Conservation (phyloP, 2,329 filamentous ascomycete species). For the Cladosporium sp. region DNA sequence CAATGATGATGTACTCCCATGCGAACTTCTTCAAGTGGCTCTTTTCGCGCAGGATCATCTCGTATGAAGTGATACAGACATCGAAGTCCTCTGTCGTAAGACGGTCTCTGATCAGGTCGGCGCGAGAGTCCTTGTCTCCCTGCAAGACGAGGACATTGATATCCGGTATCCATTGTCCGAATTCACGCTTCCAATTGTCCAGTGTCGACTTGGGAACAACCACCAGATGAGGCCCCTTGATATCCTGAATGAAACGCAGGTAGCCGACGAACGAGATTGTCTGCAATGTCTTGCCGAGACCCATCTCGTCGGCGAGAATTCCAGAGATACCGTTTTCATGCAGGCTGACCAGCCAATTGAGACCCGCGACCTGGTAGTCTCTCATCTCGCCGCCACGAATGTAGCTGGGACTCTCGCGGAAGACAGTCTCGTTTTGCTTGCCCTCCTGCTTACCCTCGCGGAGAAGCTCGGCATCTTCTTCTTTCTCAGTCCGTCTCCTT, state of each 20-base stretch:
- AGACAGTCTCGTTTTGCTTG: slow-evolving; percentile 76
- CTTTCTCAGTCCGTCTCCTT: slow-evolving; percentile 87
- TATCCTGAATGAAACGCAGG: slow-evolving; percentile 84
- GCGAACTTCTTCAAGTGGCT: slow-evolving; percentile 93
- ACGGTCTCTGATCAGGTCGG: slow-evolving; percentile 82
- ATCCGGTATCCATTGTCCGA: slow-evolving; percentile 90
- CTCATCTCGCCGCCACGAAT: slow-evolving; percentile 84
- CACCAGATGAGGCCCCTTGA: slow-evolving; percentile 86
- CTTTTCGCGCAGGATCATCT: slow-evolving; percentile 97
- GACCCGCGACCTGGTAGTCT: slow-evolving; percentile 91
- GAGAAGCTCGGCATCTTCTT: slow-evolving; percentile 88
- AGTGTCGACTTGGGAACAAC: slow-evolving; percentile 95
- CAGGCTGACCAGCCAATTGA: slow-evolving; percentile 97
- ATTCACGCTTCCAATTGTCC: slow-evolving; percentile 98
- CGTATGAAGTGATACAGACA: slow-evolving; percentile 97
- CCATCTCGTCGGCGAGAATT: slow-evolving; percentile 98
- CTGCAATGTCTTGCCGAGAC: slow-evolving; percentile 93
- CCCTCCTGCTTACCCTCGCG: slow-evolving; percentile 87
- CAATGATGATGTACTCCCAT: slow-evolving; percentile 99
- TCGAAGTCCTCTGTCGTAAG: slow-evolving; percentile 95
- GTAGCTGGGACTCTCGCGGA: slow-evolving; percentile 90
- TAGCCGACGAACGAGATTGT: slow-evolving; percentile 97
- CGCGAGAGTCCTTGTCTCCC: slow-evolving; percentile 90
- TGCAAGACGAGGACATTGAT: slow-evolving; percentile 92
- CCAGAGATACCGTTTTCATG: slow-evolving; percentile 99